Evolutionary conservation across 1,284 basidiomycete species (phyloP), one percentile per base, ranked within the genome.

Genomic region (Rhodotorula sp.): DNA sequence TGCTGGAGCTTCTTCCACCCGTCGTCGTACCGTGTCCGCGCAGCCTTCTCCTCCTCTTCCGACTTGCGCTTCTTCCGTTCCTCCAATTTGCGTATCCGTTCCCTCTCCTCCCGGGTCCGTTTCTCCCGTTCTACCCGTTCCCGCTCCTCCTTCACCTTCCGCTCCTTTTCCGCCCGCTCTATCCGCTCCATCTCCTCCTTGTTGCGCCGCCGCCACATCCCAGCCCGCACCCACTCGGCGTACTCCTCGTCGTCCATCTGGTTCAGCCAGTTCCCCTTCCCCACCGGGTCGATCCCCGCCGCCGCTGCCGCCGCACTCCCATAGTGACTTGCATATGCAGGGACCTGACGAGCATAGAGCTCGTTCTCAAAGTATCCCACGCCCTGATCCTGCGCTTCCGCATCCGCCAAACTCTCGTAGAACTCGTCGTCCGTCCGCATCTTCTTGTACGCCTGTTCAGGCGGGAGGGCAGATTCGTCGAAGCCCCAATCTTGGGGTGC

Each of bases 211-310:
- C 86, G 85, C 83, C 89, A 91, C 88, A 92, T 92, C 44, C 89
- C 89, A 53, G 84, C 80, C 68, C 90, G 81, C 47, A 92, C 81
- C 86, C 89, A 91, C 76, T 92, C 90, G 4, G 87, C 86, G 74
- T 92, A 92, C 73, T 90, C 87, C 71, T 92, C 89, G n/a, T 91
- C 90, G 74, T 89, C 88, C 88, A 92, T 88, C 68, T 84, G 82
- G 30, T 39, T 49, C 19, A 62, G 30, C 39, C 44, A 44, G 7
- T 30, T 30, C 32, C 51, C n/a, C 24, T 6, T 36, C 2, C 30
- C 44, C 19, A 51, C 27, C 22, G 48, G 30, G 24, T 30, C 49
- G 30, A 63, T 36, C 6, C 70, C 70, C 17, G 64, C 64, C 10
- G 73, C 68, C 0, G 44, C 60, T 9, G 57, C 66, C 10, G 68